Percentiles rank a stretch among this genome's conserved stretches.
phyloP scores from a whole-genome alignment of 2,329 filamentous ascomycete species.

The Grosmannia clavigera region DNA sequence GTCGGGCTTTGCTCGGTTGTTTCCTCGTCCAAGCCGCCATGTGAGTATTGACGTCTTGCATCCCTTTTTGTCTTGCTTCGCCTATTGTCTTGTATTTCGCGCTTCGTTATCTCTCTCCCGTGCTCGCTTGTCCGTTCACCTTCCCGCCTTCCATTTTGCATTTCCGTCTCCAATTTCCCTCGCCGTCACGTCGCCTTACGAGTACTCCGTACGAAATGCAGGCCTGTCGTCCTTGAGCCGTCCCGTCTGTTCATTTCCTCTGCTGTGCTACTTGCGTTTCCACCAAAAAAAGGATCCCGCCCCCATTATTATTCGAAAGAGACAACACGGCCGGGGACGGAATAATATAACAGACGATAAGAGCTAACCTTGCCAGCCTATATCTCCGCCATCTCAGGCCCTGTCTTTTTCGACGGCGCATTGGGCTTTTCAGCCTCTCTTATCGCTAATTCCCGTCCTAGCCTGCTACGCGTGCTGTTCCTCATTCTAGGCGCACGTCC shows the following conservation, averaged over 20 bases:
- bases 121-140: not conserved
- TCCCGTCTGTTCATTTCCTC: not conserved
- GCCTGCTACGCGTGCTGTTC: not conserved
- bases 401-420: not conserved
- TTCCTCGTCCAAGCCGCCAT: not conserved
- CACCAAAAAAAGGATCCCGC: not conserved
- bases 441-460: not conserved
- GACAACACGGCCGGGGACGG: not conserved
- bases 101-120: not conserved
- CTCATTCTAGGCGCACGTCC: not conserved
- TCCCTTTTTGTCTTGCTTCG: not conserved
- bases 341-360: not conserved
- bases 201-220: too few relatives aligned
- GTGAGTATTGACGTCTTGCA: not conserved
- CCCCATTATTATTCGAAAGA: not conserved
- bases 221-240: not conserved
- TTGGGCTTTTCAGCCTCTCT: not conserved
- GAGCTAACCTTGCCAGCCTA: not conserved
- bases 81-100: not conserved
- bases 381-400: not conserved
- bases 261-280: not conserved
- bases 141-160: not conserved
- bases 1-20: not conserved
- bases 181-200: not conserved
- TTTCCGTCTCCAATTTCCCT: not conserved